Conservation (phyloP, 177 flowering plant species). For the Telopea speciosissima region DNA sequence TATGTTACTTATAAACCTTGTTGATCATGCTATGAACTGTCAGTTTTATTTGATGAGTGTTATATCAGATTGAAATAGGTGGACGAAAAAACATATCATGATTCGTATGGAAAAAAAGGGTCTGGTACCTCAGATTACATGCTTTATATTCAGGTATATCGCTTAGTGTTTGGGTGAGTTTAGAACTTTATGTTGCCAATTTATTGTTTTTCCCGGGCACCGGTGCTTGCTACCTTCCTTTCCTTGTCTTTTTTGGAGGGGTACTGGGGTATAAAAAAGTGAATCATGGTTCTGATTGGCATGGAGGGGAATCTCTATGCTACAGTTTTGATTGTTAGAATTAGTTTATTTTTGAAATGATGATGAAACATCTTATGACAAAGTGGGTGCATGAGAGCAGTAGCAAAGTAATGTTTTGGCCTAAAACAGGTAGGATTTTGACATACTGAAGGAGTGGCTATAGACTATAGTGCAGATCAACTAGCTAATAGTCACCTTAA, state of each 20-base stretch:
- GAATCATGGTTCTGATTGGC: not conserved
- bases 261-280: not conserved
- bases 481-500: too few relatives aligned
- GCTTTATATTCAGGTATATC: not conserved
- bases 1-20: not conserved
- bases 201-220: too few relatives aligned
- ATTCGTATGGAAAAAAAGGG: not conserved
- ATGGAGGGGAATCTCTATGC: not conserved
- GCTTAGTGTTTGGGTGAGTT: not conserved
- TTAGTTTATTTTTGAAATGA: not conserved
- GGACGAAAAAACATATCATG: not conserved
- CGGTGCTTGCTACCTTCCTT: too few relatives aligned
- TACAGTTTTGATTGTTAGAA: not conserved
- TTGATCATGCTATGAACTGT: not conserved
- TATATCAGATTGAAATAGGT: not conserved
- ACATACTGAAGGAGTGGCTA: not conserved
- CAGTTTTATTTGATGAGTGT: too few relatives aligned
- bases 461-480: not conserved
- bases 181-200: not conserved
- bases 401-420: not conserved
- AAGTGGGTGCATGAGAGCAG: not conserved
- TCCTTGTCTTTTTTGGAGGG: too few relatives aligned
- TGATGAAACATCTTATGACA: not conserved
- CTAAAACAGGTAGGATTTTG: too few relatives aligned
- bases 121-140: too few relatives aligned